phyloP scores from a whole-genome alignment of 257 asterid genomes.

The Jacaranda mimosifolia region DNA sequence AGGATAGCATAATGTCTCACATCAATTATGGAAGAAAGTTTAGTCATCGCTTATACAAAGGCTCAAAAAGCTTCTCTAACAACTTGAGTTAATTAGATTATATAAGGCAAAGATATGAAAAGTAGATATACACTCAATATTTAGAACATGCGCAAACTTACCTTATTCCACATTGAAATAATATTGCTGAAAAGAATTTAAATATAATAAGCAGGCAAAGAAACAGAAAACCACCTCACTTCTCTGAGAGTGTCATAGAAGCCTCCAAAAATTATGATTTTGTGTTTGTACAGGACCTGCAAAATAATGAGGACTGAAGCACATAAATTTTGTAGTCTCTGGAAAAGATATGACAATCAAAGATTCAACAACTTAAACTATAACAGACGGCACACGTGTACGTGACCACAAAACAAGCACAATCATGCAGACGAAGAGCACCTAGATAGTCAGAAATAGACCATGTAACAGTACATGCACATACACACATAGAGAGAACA shows the following conservation, averaged over 20 bases:
- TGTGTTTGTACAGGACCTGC: conserved; percentile 96
- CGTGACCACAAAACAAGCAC: not conserved
- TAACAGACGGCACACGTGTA: not conserved
- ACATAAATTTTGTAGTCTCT: conserved; percentile 14
- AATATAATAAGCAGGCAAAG: conserved; percentile 24
- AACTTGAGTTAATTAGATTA: too few species aligned
- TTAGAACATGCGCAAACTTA: conserved; percentile 7
- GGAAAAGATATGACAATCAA: conserved; percentile 7
- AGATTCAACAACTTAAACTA: not conserved
- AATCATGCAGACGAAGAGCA: not conserved
- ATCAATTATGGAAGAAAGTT: too few species aligned
- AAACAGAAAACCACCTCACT: conserved; percentile 74
- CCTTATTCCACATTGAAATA: not conserved
- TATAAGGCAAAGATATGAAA: too few species aligned
- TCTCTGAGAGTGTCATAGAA: conserved; percentile 98
- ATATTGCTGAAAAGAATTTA: not conserved
- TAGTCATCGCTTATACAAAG: too few species aligned
- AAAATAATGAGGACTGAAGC: conserved; percentile 41
- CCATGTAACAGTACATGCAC: not conserved
- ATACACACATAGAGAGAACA: not conserved
- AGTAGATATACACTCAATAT: not conserved
- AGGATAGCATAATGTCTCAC: too few species aligned
- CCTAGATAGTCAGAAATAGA: conserved; percentile 9
- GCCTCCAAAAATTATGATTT: conserved; percentile 94
- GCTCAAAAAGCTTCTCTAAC: too few species aligned